Evolutionary conservation across 2,329 filamentous ascomycete species (phyloP).

Genomic region (Aspergillus bombycis): DNA sequence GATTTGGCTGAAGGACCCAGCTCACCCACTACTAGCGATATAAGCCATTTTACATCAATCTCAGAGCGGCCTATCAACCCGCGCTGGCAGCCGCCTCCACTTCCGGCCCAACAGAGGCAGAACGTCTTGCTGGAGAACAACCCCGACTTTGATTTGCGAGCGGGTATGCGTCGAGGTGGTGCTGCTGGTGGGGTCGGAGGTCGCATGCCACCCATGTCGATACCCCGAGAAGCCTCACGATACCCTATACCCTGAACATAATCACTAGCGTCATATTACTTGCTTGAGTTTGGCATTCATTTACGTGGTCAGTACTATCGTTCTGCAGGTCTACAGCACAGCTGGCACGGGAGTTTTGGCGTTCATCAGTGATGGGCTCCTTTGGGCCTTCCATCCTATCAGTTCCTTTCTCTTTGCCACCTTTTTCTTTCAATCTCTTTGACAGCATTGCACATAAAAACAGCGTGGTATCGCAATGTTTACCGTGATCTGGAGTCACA

Average conservation of each 20-base stretch:
- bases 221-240: conserved; percentile 23
- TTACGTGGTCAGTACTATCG: not conserved
- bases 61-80: conserved; percentile 88
- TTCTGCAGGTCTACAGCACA: not conserved
- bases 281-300: conserved; percentile 1
- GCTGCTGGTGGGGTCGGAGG: conserved; percentile 23
- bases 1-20: conserved; percentile 65
- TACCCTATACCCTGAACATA: conserved; percentile 29
- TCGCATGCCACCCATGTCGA: conserved; percentile 31
- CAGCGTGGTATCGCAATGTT: not conserved
- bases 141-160: conserved; percentile 80
- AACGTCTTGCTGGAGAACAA: conserved; percentile 78
- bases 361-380: not conserved
- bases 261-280: not conserved
- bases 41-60: conserved; percentile 85
- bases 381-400: not conserved
- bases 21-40: conserved; percentile 77
- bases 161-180: conserved; percentile 26
- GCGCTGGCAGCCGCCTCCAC: conserved; percentile 66
- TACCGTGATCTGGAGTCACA: not conserved
- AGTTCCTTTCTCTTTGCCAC: not conserved
- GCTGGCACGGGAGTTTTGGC: conserved; percentile 5
- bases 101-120: conserved; percentile 57
- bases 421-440: not conserved
- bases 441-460: conserved; percentile 1